Evolutionary conservation across 2,329 filamentous ascomycete species (phyloP).

Genomic region (Chaetomium sp.): DNA sequence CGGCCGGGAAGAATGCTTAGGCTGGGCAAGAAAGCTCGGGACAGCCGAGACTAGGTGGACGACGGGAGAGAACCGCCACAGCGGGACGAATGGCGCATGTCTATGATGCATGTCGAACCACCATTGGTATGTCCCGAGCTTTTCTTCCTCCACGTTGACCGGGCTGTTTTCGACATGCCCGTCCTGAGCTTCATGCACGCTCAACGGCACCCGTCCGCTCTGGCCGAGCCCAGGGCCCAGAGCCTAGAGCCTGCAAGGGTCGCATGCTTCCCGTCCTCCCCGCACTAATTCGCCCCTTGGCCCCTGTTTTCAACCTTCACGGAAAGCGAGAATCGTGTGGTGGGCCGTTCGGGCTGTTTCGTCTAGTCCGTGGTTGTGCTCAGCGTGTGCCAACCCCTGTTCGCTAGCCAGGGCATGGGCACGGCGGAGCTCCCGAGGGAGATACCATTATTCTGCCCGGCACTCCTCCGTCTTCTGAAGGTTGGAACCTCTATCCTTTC

Average conservation of each 20-base stretch:
- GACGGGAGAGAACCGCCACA: neutral
- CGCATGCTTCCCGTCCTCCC: constrained; percentile 12
- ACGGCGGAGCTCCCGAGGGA: neutral
- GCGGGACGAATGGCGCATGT: neutral
- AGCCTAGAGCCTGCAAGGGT: neutral
- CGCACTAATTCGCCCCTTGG: constrained; percentile 11
- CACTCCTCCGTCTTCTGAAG: constrained; percentile 24
- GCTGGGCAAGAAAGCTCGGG: neutral
- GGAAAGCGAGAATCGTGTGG: constrained; percentile 26
- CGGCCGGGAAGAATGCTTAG: neutral
- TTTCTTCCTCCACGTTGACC: constrained; percentile 6
- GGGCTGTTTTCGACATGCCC: constrained; percentile 9
- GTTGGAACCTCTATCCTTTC: constrained; percentile 16
- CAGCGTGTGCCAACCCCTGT: constrained; percentile 22
- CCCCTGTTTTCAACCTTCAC: constrained; percentile 30
- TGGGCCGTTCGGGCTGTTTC: constrained; percentile 39
- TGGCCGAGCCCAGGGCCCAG: neutral
- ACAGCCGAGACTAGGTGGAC: constrained; percentile 3
- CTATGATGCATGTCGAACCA: constrained; percentile 4
- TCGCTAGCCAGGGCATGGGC: neutral
- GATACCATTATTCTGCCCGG: constrained; percentile 22
- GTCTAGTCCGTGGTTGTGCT: constrained; percentile 37
- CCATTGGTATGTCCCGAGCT: constrained; percentile 7
- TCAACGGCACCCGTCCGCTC: constrained; percentile 6
- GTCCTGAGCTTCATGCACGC: constrained; percentile 20